Conservation (phyloP, 495 filamentous ascomycete species). For the Lichina pygmaea region DNA sequence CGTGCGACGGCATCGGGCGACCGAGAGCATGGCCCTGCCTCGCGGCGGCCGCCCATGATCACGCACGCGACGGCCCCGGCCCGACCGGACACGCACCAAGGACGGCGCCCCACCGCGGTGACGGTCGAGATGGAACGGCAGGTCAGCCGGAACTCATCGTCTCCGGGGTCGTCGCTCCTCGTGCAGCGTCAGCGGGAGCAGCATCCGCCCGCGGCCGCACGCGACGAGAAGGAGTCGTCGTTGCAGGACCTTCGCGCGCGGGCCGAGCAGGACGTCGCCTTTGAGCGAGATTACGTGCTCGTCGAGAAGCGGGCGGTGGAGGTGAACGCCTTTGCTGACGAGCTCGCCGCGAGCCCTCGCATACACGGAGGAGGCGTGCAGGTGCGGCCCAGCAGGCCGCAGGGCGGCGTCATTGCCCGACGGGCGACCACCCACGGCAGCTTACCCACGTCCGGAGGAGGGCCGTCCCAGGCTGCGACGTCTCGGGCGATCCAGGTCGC, state of each 20-base stretch:
- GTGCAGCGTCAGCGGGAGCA: slow-evolving; percentile 17
- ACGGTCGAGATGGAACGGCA: slow-evolving; percentile 7
- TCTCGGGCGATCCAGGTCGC: slow-evolving; percentile 41
- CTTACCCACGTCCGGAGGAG: slow-evolving; percentile 13
- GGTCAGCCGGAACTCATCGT: slow-evolving; percentile 15
- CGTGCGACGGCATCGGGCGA: neutral
- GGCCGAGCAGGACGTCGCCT: slow-evolving; percentile 64
- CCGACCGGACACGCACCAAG: slow-evolving; percentile 22
- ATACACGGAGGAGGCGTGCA: slow-evolving; percentile 6
- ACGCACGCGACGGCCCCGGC: slow-evolving; percentile 33
- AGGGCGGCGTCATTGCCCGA: slow-evolving; percentile 24
- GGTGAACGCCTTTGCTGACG: slow-evolving; percentile 91
- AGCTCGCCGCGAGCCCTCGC: slow-evolving; percentile 51
- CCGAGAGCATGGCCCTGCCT: slow-evolving; percentile 2
- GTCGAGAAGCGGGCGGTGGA: slow-evolving; percentile 88
- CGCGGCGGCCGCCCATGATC: slow-evolving; percentile 11
- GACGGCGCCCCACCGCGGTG: slow-evolving; percentile 5
- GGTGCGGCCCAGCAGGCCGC: neutral
- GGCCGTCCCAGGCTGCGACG: slow-evolving; percentile 26
- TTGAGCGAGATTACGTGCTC: slow-evolving; percentile 82
- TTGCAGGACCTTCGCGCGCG: slow-evolving; percentile 35
- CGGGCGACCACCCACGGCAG: slow-evolving; percentile 39
- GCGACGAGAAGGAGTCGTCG: slow-evolving; percentile 10
- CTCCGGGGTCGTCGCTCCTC: slow-evolving; percentile 16
- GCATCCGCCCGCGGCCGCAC: slow-evolving; percentile 4